A percentile compares a stretch with the other conserved stretches of the same genome.
These are phyloP conservation scores for Wallacemonas sp. DNA, from an alignment of 208 protist genomes.

Conservation along the genomic window DNA sequence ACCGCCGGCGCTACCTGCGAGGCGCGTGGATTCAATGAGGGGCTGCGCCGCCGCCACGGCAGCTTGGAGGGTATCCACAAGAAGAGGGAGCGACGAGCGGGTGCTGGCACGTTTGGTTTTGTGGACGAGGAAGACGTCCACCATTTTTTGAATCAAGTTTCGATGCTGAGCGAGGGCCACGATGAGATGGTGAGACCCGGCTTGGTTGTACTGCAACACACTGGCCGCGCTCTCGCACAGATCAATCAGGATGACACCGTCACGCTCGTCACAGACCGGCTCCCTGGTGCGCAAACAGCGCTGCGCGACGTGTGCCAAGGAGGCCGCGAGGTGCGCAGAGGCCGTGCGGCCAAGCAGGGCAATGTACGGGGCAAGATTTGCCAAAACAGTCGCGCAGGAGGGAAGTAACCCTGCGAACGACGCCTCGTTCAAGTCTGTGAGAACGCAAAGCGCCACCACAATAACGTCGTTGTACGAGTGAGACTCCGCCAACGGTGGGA, in stretches of 20 bases:
- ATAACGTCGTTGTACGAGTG: conserved; percentile 83
- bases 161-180: conserved; percentile 55
- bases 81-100: conserved; percentile 34
- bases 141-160: conserved; percentile 39
- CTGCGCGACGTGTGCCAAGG: conserved; percentile 49
- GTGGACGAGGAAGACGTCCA: conserved; percentile 34
- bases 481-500: conserved; percentile 29
- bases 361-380: conserved; percentile 90
- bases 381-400: conserved; percentile 72
- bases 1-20: neutral
- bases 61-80: conserved; percentile 61
- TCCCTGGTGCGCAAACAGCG: conserved; percentile 34
- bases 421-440: conserved; percentile 52
- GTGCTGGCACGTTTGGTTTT: conserved; percentile 20
- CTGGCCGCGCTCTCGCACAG: conserved; percentile 73
- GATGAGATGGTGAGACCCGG: conserved; percentile 48
- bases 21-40: conserved; percentile 14
- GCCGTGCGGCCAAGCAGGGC: conserved; percentile 37
- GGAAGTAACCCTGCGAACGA: conserved; percentile 47
- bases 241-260: conserved; percentile 55
- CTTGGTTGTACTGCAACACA: conserved; percentile 71
- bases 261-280: neutral
- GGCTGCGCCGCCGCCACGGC: conserved; percentile 51
- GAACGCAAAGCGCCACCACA: conserved; percentile 61
- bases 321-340: conserved; percentile 49